Conservation (phyloP, 495 filamentous ascomycete species). For the Lasiosphaeria ovina region DNA sequence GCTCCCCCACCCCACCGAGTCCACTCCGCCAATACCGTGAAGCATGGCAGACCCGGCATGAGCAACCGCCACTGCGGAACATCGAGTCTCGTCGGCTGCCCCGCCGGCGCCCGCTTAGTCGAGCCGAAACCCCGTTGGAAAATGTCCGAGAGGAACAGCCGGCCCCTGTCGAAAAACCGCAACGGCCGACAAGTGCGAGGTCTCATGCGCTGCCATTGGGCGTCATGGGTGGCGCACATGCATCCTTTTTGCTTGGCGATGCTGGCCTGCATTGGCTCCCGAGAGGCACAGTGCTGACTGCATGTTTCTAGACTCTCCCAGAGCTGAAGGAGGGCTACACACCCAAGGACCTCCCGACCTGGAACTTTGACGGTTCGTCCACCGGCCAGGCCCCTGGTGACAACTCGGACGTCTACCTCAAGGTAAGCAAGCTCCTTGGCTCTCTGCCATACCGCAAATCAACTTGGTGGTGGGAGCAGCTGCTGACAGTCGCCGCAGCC, state of each 20-base stretch:
- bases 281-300: slow-evolving; percentile 20
- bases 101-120: background rate
- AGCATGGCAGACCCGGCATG: slow-evolving; percentile 1
- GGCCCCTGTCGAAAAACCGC: background rate
- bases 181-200: background rate
- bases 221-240: background rate
- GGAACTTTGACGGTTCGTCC: slow-evolving; percentile 99
- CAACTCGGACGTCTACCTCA: slow-evolving; percentile 96
- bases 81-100: background rate
- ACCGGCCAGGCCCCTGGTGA: slow-evolving; percentile 92
- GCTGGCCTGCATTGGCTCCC: background rate
- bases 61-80: background rate
- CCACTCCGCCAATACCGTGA: background rate
- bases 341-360: slow-evolving; percentile 86
- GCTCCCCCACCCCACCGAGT: slow-evolving; percentile 5
- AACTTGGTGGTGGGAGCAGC: background rate
- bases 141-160: slow-evolving; percentile 2
- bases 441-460: background rate
- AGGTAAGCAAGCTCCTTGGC: slow-evolving; percentile 9
- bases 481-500: slow-evolving; percentile 33
- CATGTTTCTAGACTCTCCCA: slow-evolving; percentile 66
- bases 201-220: background rate
- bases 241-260: background rate
- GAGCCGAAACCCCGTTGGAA: background rate
- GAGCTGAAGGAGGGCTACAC: slow-evolving; percentile 50